phyloP scores from a whole-genome alignment of 2,329 filamentous ascomycete species.

The Sphaceloma murrayae region DNA sequence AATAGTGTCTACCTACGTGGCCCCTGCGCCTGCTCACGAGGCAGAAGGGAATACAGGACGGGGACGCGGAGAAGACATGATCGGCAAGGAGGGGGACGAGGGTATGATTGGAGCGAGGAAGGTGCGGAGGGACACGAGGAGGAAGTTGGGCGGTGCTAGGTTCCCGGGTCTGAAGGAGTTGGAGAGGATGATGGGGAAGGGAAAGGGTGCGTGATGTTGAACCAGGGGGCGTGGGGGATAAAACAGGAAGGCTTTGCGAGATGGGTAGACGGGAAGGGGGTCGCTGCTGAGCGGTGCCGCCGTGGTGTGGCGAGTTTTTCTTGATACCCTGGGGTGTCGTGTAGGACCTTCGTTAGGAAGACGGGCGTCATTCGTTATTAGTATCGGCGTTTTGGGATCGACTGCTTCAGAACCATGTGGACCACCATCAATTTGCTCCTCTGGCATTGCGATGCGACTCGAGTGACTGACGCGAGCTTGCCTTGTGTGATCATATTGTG shows the following conservation, averaged over 20 bases:
- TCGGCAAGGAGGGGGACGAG: conserved; percentile 1
- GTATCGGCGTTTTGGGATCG: neutral
- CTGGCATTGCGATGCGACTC: no score
- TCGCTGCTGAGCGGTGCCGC: no score
- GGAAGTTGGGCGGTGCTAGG: conserved; percentile 3
- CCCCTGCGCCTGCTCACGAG: no score
- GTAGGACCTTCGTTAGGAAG: neutral
- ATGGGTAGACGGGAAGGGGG: neutral
- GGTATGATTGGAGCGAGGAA: neutral
- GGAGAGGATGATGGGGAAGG: neutral
- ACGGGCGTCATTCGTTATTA: neutral
- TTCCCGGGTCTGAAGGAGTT: neutral
- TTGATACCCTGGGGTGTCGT: no score
- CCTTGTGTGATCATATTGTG: no score
- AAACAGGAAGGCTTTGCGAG: neutral
- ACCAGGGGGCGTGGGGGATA: neutral
- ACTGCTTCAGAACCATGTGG: neutral
- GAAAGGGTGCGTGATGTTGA: neutral
- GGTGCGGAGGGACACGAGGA: conserved; percentile 6
- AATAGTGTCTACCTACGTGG: neutral
- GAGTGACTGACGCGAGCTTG: no score
- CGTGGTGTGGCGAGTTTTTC: no score
- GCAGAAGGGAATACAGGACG: no score
- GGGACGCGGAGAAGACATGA: neutral
- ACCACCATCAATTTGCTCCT: neutral